Conservation (phyloP, 1,284 basidiomycete genomes). For the Trametes hirsuta region DNA sequence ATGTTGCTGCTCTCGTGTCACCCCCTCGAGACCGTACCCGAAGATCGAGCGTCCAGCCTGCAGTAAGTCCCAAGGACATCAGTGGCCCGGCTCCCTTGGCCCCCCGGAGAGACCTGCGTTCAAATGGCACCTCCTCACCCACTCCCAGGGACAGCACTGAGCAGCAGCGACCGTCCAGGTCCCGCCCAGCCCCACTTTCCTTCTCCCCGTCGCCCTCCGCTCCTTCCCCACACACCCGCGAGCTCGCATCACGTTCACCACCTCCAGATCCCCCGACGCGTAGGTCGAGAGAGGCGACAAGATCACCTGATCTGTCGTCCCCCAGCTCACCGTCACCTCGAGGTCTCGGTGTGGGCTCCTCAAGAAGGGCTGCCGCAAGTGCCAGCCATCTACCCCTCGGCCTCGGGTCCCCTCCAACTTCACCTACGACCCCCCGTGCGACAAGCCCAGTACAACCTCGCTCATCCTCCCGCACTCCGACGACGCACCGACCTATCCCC, state of each 20-base stretch:
- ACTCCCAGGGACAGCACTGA: constrained; percentile 25
- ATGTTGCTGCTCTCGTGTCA: constrained; percentile 43
- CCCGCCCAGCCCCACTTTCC: constrained; percentile 42
- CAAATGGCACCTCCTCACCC: constrained; percentile 32
- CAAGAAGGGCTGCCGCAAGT: constrained; percentile 43
- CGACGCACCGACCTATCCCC: constrained; percentile 37
- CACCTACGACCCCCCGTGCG: constrained; percentile 42
- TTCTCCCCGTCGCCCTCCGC: constrained; percentile 28
- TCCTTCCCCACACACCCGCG: constrained; percentile 37
- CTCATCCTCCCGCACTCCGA: constrained; percentile 34
- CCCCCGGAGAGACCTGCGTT: constrained; percentile 36
- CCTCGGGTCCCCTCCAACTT: constrained; percentile 32
- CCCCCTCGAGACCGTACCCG: constrained; percentile 46
- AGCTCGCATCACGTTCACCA: constrained; percentile 36
- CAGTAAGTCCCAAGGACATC: constrained; percentile 39
- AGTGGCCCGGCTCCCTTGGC: constrained; percentile 45
- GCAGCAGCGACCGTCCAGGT: constrained; percentile 23
- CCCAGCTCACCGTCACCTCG: constrained; percentile 43
- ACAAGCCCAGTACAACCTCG: constrained; percentile 46
- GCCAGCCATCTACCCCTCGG: constrained; percentile 44
- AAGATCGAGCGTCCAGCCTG: constrained; percentile 44
- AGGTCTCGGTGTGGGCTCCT: constrained; percentile 32
- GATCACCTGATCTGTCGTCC: constrained; percentile 36
- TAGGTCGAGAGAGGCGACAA: constrained; percentile 30
- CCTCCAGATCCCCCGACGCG: constrained; percentile 54